Evolutionary conservation across 1,284 basidiomycete species (phyloP), one percentile per base, ranked within the genome.

Genomic region (Tilletia horrida): DNA sequence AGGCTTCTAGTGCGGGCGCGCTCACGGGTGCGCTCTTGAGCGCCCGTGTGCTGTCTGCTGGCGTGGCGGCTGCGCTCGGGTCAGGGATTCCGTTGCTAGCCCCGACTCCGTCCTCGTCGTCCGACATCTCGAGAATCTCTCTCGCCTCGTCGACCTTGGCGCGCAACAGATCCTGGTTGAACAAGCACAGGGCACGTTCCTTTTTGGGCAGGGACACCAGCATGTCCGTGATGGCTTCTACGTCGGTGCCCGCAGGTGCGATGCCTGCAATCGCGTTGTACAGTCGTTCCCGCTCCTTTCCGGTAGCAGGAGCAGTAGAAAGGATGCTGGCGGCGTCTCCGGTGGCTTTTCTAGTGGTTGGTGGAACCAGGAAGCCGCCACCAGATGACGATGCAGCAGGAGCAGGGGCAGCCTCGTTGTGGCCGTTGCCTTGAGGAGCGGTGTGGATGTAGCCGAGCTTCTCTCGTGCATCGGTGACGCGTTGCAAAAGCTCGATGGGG

Each of bases 161-260:
- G 65, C 88, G 86, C 42, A 94, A 85, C 45, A 91, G 86, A 72
- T 93, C 91, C 9, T 85, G 85, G 74, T 92, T 94, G 85, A 94
- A 94, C 50, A 94, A 84, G 82, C 91, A 92, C 87, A 94, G 86
- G 0, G 91, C 91, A 2, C 91, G 87, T 73, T 95, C 92, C 72
- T 90, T 88, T 83, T 92, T 93, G 2, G 90, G 88, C 27, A 95
- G 84, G 71, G 88, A 88, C 86, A 92, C 90, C 43, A 94, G 83
- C 64, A 94, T 84, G 62, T 91, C 90, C 0, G 89, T 88, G 45
- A 79, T 75, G 63, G 76, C 76, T 50, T 79, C 77, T 27, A 78
- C 73, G 6, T 73, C 73, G 0, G 72, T 67, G 18, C 67, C 75
- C 1, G 69, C 47, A 23, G 72, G 67, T 1, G 68, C 43, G 3